A percentile compares a stretch with the other conserved stretches of the same genome.
phyloP scores from a whole-genome alignment of 2,329 filamentous ascomycete species.

The Calonectria henricotiae region DNA sequence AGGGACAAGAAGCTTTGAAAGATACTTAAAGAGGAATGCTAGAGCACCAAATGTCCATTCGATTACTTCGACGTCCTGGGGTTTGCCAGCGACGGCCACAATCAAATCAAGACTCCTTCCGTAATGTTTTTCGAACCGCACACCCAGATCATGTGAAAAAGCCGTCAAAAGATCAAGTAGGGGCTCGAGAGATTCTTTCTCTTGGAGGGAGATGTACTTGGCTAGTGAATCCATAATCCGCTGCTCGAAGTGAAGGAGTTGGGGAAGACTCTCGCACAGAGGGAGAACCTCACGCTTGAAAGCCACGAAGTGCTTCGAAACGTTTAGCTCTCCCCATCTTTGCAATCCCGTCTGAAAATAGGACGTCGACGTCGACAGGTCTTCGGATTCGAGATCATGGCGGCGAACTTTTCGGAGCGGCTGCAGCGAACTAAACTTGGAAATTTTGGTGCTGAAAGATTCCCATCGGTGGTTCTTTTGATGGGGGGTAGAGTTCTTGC shows the following conservation, averaged over 20 bases:
- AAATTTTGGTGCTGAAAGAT: conserved; percentile 90
- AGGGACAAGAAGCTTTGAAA: conserved; percentile 88
- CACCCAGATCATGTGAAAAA: conserved; percentile 94
- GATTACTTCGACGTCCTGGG: conserved; percentile 88
- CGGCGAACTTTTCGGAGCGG: conserved; percentile 91
- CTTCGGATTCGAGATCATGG: conserved; percentile 86
- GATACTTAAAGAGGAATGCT: conserved; percentile 97
- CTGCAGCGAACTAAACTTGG: conserved; percentile 90
- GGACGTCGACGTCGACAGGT: conserved; percentile 83
- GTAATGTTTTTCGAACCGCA: conserved; percentile 91
- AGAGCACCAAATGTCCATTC: conserved; percentile 98
- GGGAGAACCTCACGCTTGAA: conserved; percentile 84
- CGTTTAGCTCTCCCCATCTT: conserved; percentile 93
- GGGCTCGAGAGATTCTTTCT: conserved; percentile 87
- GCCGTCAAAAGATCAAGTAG: conserved; percentile 90
- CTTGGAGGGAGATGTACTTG: conserved; percentile 82
- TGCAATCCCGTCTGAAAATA: conserved; percentile 88
- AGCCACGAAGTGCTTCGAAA: conserved; percentile 84
- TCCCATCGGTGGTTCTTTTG: conserved; percentile 92
- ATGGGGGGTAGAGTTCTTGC: conserved; percentile 80
- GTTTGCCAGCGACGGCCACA: conserved; percentile 82
- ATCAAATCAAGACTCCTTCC: conserved; percentile 82
- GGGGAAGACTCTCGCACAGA: conserved; percentile 90
- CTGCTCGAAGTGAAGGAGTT: conserved; percentile 92
- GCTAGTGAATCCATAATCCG: conserved; percentile 86